Evolutionary conservation across 73 alveolate genomes (phyloP), one percentile per base, ranked within the genome.

Genomic region (Symbiodinium natans): DNA sequence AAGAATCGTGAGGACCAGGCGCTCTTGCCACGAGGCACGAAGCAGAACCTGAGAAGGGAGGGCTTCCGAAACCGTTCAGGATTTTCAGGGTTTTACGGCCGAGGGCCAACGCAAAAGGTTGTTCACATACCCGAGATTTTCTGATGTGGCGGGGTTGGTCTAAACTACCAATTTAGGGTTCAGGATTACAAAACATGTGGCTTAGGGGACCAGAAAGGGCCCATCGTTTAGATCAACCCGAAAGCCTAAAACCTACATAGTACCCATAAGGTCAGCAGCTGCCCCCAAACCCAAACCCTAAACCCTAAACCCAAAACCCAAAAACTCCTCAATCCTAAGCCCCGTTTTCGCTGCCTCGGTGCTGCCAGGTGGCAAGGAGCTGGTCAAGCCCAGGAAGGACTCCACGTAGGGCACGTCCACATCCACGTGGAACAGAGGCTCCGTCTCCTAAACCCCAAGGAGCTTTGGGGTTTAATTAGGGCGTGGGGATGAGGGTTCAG

Each of bases 1-100:
- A 92, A 92, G 75, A 75, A 92, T 48, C 98, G 87, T 27, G 98
- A 92, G n/a, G 98, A 92, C 98, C 98, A 92, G 27, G 98, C 98
- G 83, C 98, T 92, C 83, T 92, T 92, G 21, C 98, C 98, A 3
- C 98, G 82, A 36, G 98, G 98, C 83, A 92, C 98, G 77, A 92
- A 92, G 98, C 98, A 92, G 41, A 92, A 92, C 92, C 89, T 92
- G 46, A 13, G 13, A 7, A 17, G 3, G 41, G 15, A 41, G 56
- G 59, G 59, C 59, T 21, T 46, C 17, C 17, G 59, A 1, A 1
- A 13, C 59, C 33, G 75, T 0, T 56, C 19, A 56, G 75, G 75
- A 31, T 56, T 56, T 25, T 56, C 19, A 9, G 74, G 74, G 74
- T 56, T 13, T 56, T 43, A 43, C 19, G 56, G 56, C 11, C 6